Percentiles rank a stretch among this genome's conserved stretches.
These are phyloP conservation scores for Endothia cerciana DNA, from an alignment of 2,329 filamentous ascomycete genomes.

Conservation along the genomic window DNA sequence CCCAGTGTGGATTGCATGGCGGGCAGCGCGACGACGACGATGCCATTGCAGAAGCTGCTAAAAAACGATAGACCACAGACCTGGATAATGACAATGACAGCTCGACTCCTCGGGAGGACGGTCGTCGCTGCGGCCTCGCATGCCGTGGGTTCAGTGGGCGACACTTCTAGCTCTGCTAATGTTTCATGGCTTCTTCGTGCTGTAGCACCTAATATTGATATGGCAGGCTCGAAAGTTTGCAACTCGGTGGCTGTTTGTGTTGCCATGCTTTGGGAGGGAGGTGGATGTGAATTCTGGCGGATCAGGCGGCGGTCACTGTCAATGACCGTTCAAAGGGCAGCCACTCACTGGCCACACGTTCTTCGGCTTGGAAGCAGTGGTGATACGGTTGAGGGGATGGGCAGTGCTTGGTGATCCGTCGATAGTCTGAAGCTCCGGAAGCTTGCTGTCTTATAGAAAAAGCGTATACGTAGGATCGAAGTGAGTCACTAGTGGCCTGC, in stretches of 20 bases:
- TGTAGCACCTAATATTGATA: background rate
- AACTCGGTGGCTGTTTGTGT: background rate
- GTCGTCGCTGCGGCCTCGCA: background rate
- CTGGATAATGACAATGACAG: conserved; percentile 22
- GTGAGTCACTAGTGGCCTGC: background rate
- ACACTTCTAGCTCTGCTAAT: background rate
- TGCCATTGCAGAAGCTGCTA: conserved; percentile 36
- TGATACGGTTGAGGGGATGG: too few relatives aligned
- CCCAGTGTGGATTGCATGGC: conserved; percentile 44
- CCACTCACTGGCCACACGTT: too few relatives aligned
- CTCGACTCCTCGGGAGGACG: conserved; percentile 1
- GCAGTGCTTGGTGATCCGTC: background rate
- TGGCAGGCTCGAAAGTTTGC: background rate
- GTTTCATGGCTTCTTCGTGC: background rate
- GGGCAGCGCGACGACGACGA: conserved; percentile 46
- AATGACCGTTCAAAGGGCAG: background rate
- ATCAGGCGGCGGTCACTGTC: background rate
- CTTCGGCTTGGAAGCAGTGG: background rate
- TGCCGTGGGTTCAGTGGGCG: background rate
- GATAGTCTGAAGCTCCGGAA: too few relatives aligned
- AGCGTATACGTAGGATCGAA: background rate
- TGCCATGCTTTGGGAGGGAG: background rate
- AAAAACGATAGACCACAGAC: conserved; percentile 36
- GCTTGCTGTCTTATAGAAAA: too few relatives aligned
- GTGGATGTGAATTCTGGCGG: background rate